These are phyloP conservation scores for Verbascum thapsus DNA, from an alignment of 257 asterid genomes.

Conservation along the genomic window DNA sequence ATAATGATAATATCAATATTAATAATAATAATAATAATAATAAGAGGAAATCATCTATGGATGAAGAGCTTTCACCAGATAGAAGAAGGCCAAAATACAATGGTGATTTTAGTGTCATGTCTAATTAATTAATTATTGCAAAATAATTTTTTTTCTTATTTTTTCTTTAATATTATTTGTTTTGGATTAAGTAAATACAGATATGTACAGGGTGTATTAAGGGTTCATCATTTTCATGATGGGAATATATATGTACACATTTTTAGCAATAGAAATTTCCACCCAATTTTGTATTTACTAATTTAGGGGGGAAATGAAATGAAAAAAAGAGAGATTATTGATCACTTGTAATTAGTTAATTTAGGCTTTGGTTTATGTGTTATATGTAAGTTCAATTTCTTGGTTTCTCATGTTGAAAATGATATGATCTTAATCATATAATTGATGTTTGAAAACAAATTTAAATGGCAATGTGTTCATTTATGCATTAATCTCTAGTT, in stretches of 20 bases:
- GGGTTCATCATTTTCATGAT: constrained; percentile 15
- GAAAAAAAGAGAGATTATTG: neutral
- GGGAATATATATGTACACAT: constrained; percentile 27
- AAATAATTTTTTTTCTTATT: constrained; percentile 11
- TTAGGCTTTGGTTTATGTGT: neutral
- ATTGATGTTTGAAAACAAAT: too few relatives aligned
- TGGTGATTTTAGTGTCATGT: constrained; percentile 50
- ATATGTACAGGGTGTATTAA: constrained; percentile 31
- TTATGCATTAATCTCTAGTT: too few relatives aligned
- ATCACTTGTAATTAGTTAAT: neutral
- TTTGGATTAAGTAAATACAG: constrained; percentile 20
- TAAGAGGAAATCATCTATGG: constrained; percentile 63
- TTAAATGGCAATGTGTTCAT: too few relatives aligned
- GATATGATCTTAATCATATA: too few relatives aligned
- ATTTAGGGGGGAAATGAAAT: neutral
- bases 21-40: constrained; percentile 21
- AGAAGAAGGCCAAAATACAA: constrained; percentile 67
- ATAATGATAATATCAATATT: too few relatives aligned
- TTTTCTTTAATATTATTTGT: neutral
- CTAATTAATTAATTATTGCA: constrained; percentile 34
- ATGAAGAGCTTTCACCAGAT: constrained; percentile 62
- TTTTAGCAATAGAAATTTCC: constrained; percentile 22
- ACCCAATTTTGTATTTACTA: constrained; percentile 34
- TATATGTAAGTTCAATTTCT: neutral
- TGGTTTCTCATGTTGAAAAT: too few relatives aligned